Conservation (phyloP, 1,284 basidiomycete genomes). For the Fomitopsis pinicola region DNA sequence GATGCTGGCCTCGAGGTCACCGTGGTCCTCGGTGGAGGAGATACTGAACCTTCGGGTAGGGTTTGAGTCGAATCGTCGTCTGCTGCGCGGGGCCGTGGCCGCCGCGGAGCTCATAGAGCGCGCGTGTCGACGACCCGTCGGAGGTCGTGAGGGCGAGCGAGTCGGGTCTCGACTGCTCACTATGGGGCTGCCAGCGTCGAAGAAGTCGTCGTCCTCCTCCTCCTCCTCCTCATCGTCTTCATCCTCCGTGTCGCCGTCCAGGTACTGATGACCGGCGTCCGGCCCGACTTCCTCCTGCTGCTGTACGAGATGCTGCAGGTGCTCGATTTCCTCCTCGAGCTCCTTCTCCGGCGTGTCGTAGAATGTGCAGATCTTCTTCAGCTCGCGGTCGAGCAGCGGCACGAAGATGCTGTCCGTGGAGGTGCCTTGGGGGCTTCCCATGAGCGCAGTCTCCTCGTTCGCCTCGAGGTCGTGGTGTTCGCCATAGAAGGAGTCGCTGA, state of each 20-base stretch:
- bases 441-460: conserved; percentile 54
- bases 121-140: conserved; percentile 26
- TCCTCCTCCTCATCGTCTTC: conserved; percentile 71
- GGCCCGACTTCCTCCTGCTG: conserved; percentile 66
- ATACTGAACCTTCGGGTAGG: conserved; percentile 44
- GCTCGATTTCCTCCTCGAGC: conserved; percentile 56
- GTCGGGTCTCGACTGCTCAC: conserved; percentile 18
- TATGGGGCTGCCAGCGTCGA: conserved; percentile 16
- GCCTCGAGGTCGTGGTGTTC: conserved; percentile 53
- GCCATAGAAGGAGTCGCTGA: conserved; percentile 33
- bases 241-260: conserved; percentile 51
- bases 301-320: conserved; percentile 64
- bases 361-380: conserved; percentile 80
- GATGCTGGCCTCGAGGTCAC: conserved; percentile 39
- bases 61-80: conserved; percentile 13
- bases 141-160: conserved; percentile 23
- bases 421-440: conserved; percentile 32
- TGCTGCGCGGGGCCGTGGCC: conserved; percentile 14
- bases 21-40: conserved; percentile 46
- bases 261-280: conserved; percentile 38
- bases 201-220: conserved; percentile 57
- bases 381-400: conserved; percentile 78
- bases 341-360: conserved; percentile 79
- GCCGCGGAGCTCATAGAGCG: conserved; percentile 29
- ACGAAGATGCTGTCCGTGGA: conserved; percentile 60